Evolutionary conservation across 306 rosid genomes (phyloP).

Genomic region (Rosa chinensis): DNA sequence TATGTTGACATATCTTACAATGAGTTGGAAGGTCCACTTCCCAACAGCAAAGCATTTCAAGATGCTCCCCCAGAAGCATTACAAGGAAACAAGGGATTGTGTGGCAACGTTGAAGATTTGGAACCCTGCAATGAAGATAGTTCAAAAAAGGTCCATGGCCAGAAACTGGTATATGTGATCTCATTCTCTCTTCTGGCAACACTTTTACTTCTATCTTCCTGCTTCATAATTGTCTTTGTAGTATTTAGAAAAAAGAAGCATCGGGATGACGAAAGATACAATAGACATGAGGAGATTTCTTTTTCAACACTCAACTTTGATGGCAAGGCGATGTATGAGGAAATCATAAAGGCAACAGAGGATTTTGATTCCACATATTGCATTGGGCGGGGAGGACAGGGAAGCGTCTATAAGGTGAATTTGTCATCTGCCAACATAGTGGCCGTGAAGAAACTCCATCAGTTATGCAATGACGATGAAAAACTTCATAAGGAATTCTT

Average conservation of each 20-base stretch:
- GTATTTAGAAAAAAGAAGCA: background rate
- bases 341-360: slow-evolving; percentile 10
- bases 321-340: background rate
- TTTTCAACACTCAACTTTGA: background rate
- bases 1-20: background rate
- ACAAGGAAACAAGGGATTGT: background rate
- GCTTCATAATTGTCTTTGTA: background rate
- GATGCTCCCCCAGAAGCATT: background rate
- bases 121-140: background rate
- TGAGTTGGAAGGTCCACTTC: background rate
- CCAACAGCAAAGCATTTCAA: background rate
- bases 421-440: background rate
- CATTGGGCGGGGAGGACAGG: slow-evolving; percentile 4
- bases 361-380: slow-evolving; percentile 13
- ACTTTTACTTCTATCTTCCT: background rate
- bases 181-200: background rate
- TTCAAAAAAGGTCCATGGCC: background rate
- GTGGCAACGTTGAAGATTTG: slow-evolving; percentile 7
- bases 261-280: background rate
- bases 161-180: background rate
- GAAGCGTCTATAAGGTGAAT: background rate
- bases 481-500: slow-evolving; percentile 3
- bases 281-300: background rate
- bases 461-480: background rate
- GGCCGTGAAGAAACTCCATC: slow-evolving; percentile 17